Evolutionary conservation across 306 rosid genomes (phyloP), one percentile per base, ranked within the genome.

Genomic region (Quercus cerris): DNA sequence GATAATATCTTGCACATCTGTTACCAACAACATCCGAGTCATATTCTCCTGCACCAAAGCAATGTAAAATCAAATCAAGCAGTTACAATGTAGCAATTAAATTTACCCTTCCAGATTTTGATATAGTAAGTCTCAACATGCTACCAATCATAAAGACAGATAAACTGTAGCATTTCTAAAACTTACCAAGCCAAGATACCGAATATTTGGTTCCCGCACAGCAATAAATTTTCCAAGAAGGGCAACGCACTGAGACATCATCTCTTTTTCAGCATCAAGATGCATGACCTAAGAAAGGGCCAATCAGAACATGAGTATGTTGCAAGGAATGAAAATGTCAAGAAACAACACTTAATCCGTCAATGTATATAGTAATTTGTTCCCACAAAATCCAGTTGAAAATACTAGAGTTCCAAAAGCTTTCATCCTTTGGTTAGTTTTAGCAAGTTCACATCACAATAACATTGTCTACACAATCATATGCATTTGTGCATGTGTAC

Each of bases 181-280:
- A 81, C 96, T 89, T 85, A 96, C 99, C 94, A 96, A 86, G 69
- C 99, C 99, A 78, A 96, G 98, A 83, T 96, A 96, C 75, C 99
- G 94, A 62, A 96, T 96, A 87, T 96, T 96, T 72, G 99, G 99
- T 84, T 96, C 99, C 56, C 98, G 99, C 52, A 96, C 99, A 71
- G 99, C 98, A 83, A 96, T 96, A 84, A 96, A 93, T 79, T 96
- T 96, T 80, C 99, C 99, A 78, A 96, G 98, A 82, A 96, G 98
- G 35, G 99, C 98, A 84, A 93, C 99, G 71, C 99, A 96, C 74
- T 96, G 99, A 81, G 99, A 93, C 99, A 96, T 93, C 99, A 96
- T 96, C 92, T 93, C 99, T 80, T 96, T 93, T 76, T 93, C 99
- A 88, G 99, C 99, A 93, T 96, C 99, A 68, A 96, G 99, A 88